Evolutionary conservation across 495 filamentous ascomycete species (phyloP).

Genomic region (Penicillium arizonense): DNA sequence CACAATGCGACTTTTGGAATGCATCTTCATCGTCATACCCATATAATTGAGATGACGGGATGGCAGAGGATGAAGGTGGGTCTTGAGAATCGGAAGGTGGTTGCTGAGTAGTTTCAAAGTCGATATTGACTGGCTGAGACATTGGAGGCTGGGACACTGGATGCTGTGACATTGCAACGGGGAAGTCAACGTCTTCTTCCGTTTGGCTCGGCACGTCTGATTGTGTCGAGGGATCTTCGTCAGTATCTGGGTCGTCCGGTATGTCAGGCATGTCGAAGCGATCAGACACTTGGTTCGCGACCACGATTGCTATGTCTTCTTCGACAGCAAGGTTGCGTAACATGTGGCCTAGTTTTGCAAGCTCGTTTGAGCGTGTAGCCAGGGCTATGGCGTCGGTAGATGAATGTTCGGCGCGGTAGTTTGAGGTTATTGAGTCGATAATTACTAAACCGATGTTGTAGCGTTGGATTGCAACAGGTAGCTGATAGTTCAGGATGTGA

Average conservation of each 20-base stretch:
- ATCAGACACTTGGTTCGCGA: constrained; percentile 96
- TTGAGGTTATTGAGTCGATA: constrained; percentile 88
- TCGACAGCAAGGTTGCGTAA: constrained; percentile 71
- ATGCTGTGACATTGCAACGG: constrained; percentile 1
- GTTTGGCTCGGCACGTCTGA: constrained; percentile 6
- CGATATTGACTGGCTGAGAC: not conserved
- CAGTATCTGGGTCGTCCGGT: no score
- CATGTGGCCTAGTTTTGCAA: constrained; percentile 72
- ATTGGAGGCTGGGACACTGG: constrained; percentile 14
- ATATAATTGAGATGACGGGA: constrained; percentile 30
- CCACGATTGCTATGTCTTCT: constrained; percentile 77
- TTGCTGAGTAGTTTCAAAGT: not conserved
- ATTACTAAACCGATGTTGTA: constrained; percentile 77
- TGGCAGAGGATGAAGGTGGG: constrained; percentile 27
- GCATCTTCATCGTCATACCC: constrained; percentile 33
- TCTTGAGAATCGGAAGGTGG: constrained; percentile 8
- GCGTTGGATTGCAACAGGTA: constrained; percentile 76
- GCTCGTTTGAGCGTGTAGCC: constrained; percentile 57
- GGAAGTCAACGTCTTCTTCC: constrained; percentile 19
- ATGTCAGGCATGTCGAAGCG: constrained; percentile 53
- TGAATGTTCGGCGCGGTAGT: constrained; percentile 83
- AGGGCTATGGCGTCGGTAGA: constrained; percentile 35
- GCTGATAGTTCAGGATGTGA: constrained; percentile 88
- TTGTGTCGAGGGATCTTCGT: no score
- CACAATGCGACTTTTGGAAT: no score